Evolutionary conservation across 768 basidiomycete genomes (phyloP).

Genomic region (Lyophyllum semitale): DNA sequence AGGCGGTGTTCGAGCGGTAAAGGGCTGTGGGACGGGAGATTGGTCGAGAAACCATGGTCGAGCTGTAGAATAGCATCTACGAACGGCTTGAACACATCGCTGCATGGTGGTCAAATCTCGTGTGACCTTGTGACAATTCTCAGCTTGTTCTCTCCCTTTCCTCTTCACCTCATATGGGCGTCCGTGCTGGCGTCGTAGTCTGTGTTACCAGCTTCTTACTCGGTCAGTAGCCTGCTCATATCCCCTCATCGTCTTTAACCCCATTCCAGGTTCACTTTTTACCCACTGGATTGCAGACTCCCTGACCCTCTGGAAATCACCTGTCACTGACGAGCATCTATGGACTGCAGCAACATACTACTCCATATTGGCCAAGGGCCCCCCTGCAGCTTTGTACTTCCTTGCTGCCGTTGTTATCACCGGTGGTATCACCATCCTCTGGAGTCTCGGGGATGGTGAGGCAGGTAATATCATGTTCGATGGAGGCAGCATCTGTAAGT

Average conservation of each 20-base stretch:
- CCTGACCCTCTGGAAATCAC: conserved; percentile 85
- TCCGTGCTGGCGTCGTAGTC: conserved; percentile 74
- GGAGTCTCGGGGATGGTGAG: conserved; percentile 75
- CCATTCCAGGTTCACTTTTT: conserved; percentile 65
- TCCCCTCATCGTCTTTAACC: neutral
- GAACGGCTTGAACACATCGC: conserved; percentile 9
- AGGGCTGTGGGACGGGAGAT: conserved; percentile 23
- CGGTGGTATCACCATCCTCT: conserved; percentile 70
- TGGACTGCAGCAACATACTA: conserved; percentile 87
- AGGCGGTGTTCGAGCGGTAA: conserved; percentile 20
- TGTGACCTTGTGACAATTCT: conserved; percentile 16
- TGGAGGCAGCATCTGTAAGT: conserved; percentile 84
- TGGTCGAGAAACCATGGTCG: conserved; percentile 74
- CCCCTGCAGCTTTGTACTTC: conserved; percentile 55
- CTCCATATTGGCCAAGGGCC: conserved; percentile 70
- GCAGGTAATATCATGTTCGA: conserved; percentile 92
- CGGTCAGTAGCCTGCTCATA: conserved; percentile 43
- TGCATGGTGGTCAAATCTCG: conserved; percentile 13
- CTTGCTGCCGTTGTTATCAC: conserved; percentile 56
- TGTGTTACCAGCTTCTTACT: conserved; percentile 80
- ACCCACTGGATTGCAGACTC: conserved; percentile 96
- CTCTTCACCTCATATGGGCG: conserved; percentile 49
- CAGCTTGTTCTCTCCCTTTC: neutral
- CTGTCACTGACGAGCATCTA: conserved; percentile 80
- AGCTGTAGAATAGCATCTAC: conserved; percentile 13